Evolutionary conservation across 1,284 basidiomycete species (phyloP).

Genomic region (Sanghuangporus sanghuang): DNA sequence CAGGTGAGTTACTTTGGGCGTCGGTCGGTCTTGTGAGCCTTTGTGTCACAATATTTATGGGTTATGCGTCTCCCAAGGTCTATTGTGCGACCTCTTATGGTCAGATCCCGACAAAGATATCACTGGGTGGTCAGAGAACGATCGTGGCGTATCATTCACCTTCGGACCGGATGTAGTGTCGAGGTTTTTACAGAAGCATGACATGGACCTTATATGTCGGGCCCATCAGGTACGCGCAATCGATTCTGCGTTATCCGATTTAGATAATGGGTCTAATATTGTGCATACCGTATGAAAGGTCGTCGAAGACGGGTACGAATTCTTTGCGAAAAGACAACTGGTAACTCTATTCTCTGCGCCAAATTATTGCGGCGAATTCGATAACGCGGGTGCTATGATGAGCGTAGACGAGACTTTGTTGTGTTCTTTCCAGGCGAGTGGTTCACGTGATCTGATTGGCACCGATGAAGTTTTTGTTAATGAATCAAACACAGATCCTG

Average conservation of each 20-base stretch:
- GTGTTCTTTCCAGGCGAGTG: slow-evolving; percentile 93
- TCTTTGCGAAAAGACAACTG: slow-evolving; percentile 96
- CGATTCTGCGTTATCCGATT: background rate
- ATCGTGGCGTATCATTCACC: slow-evolving; percentile 97
- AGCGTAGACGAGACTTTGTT: slow-evolving; percentile 96
- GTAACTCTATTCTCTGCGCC: slow-evolving; percentile 98
- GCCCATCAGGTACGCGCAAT: slow-evolving; percentile 79
- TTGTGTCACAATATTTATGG: background rate
- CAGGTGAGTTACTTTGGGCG: slow-evolving; percentile 53
- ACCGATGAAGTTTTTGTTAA: background rate
- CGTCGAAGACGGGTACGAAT: slow-evolving; percentile 99
- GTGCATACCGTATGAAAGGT: slow-evolving; percentile 59
- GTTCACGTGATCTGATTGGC: background rate
- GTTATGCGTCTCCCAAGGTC: slow-evolving; percentile 41
- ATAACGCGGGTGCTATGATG: slow-evolving; percentile 99
- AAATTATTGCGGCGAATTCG: slow-evolving; percentile 98
- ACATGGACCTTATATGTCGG: slow-evolving; percentile 99
- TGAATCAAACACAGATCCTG: slow-evolving; percentile 62
- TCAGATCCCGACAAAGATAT: slow-evolving; percentile 99
- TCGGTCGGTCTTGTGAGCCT: background rate
- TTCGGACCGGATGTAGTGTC: slow-evolving; percentile 98
- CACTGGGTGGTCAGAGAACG: slow-evolving; percentile 99
- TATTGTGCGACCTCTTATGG: slow-evolving; percentile 96
- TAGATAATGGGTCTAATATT: slow-evolving; percentile 7
- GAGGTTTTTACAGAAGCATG: slow-evolving; percentile 97